Base-by-base conservation (phyloP, 257 asterid species). In the Osmanthus fragrans region DNA sequence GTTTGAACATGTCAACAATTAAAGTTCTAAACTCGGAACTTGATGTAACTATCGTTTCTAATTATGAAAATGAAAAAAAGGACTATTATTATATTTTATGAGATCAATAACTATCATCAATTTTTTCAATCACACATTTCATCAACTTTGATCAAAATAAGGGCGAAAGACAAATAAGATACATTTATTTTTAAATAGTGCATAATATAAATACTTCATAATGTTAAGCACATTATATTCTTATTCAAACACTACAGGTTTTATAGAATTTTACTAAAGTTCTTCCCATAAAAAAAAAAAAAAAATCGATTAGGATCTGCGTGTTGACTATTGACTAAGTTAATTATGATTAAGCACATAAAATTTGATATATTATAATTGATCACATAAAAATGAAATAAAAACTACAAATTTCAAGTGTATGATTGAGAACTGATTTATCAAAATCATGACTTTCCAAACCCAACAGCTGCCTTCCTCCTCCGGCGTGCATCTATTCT, bases 391-490 rank as follows among this genome's bases (percentile, higher is more conserved):
- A 40, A 63, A 25, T 4, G 68, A 25, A 8, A 63, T 8, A 25
- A 9, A 27, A 63, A 47, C n/a, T 47, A 56, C n/a, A 56, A 56
- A 56, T 56, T 63, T 27, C 16, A 11, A 25, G 5, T 23, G 32
- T 56, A 7, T 21, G 66, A 58, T 4, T 63, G 69, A 27, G 33
- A 63, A 27, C 69, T 27, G 9, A 1, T 27, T 63, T 16, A 33
- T 45, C 34, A n/a, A 33, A 11, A 71, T 91, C 87, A 87, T 42
- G 92, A 84, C 82, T 86, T 92, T 70, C 99, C 99, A 63, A 96
- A 96, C 69, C 98, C 99, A 74, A 83, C 86, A 29, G 96, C 92
- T 73, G 85, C 86, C 76, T 86, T 90, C 85, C 80, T 91, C 73
- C 78, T 84, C 77, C 80, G 80, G 47, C 89, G 89, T 19, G 81